Base-by-base conservation (phyloP, 768 basidiomycete genomes). In the Lactarius akahatsu region DNA sequence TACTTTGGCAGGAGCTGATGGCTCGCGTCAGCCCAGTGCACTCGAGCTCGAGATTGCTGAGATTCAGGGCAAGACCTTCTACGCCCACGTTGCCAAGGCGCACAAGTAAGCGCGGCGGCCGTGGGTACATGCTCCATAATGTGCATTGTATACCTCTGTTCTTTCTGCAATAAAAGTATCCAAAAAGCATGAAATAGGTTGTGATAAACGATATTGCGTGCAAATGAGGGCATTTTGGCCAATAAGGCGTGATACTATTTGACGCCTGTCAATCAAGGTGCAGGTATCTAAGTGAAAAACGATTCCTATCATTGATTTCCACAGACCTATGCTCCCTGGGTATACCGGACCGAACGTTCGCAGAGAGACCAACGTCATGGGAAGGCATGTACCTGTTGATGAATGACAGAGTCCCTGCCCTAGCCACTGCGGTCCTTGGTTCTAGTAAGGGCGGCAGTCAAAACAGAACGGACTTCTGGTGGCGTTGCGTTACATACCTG, bases 41-140 rank as follows among this genome's bases (percentile, higher is more conserved):
- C 78, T 84, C 32, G 88, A 90, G 72, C 75, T 81, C 36, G 78
- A 82, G 65, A 72, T 88, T 5, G 85, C 83, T 8, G 68, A 57
- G 9, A 76, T 79, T 47, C 87, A 89, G 68, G 88, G 87, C 59
- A 73, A 73, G 45, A 59, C 74, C 11, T 89, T 89, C 75, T 86
- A 80, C 70, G 69, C 78, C 8, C 73, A 70, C 7, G 76, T 86
- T 32, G 76, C 80, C 59, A 80, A 70, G 62, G 71, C 77, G 59
- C 73, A 69, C 54, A 59, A 38, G 67, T 62, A 60, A 47, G 59
- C n/a, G n/a, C n/a, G n/a, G 47, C n/a, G 9, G 36, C 6, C 30
- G 54, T 20, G 26, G 58, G 6, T 55, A 34, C 16, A 23, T 36
- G 30, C 26, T 4, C 23, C 41, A 61, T 30, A 20, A 10, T 28